A percentile compares a stretch with the other conserved stretches of the same genome.
Evolutionary conservation across 306 rosid species (phyloP).

Genomic region (Ceratonia siliqua): DNA sequence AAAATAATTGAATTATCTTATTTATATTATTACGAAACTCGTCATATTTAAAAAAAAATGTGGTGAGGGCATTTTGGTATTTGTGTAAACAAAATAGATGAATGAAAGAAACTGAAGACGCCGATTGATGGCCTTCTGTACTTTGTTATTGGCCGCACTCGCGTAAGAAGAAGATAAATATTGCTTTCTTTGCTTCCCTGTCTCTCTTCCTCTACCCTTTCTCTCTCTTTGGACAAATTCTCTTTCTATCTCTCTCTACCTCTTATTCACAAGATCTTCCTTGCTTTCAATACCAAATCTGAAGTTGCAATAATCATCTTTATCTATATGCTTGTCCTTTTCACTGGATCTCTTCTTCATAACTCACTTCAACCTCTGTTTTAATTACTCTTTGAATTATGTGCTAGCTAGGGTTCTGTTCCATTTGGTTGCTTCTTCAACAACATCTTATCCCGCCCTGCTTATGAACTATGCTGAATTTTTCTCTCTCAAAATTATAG

Average conservation of each 20-base stretch:
- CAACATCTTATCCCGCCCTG: constrained; percentile 69
- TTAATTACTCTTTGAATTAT: constrained; percentile 35
- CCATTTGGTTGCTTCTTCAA: constrained; percentile 51
- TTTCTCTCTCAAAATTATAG: too few species aligned
- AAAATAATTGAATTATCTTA: too few species aligned
- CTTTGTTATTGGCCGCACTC: constrained; percentile 34
- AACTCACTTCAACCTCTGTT: constrained; percentile 24
- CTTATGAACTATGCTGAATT: constrained; percentile 54
- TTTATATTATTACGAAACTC: too few species aligned
- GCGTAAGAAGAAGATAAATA: constrained; percentile 7
- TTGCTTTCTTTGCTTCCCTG: not conserved
- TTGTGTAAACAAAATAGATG: not conserved
- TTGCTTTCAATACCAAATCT: constrained; percentile 45
- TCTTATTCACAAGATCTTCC: constrained; percentile 47
- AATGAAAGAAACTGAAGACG: not conserved
- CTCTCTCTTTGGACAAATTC: not conserved
- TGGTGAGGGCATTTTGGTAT: not conserved
- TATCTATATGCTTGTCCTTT: constrained; percentile 28
- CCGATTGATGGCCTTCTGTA: constrained; percentile 28
- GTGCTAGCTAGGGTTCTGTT: constrained; percentile 22
- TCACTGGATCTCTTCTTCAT: constrained; percentile 15
- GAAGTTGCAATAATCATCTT: constrained; percentile 26
- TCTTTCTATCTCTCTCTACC: not conserved
- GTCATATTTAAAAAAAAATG: too few species aligned
- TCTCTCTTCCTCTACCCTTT: not conserved